These are phyloP conservation scores for Lasiodiplodia gonubiensis DNA, from an alignment of 2,329 filamentous ascomycete species.

Conservation along the genomic window DNA sequence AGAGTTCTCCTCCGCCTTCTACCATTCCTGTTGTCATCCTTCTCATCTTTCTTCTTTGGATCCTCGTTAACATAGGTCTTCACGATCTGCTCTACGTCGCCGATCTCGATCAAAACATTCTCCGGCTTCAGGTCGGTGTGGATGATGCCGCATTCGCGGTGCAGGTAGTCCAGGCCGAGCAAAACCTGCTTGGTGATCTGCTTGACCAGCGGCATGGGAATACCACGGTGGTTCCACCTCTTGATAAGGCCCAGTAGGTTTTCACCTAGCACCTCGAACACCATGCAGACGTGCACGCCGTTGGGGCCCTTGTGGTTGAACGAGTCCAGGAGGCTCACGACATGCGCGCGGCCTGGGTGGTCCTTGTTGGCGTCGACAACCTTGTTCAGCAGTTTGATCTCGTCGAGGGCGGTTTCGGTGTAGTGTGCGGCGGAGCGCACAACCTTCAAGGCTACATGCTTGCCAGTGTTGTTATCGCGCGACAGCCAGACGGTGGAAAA, in stretches of 20 bases:
- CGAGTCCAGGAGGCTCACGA: slow-evolving; percentile 93
- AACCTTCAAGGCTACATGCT: slow-evolving; percentile 97
- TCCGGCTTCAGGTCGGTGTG: slow-evolving; percentile 98
- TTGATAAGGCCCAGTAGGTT: slow-evolving; percentile 95
- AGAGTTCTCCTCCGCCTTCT: slow-evolving; percentile 87
- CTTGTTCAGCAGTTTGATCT: slow-evolving; percentile 97
- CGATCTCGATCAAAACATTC: slow-evolving; percentile 98
- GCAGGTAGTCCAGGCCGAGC: slow-evolving; percentile 92
- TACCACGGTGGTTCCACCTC: slow-evolving; percentile 96
- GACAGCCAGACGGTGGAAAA: slow-evolving; percentile 95
- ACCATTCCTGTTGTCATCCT: slow-evolving; percentile 91
- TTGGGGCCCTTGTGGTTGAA: slow-evolving; percentile 98
- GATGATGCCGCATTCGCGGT: slow-evolving; percentile 98
- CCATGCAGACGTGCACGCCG: slow-evolving; percentile 97
- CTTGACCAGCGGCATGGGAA: slow-evolving; percentile 95
- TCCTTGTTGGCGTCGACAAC: slow-evolving; percentile 94
- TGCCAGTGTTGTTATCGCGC: slow-evolving; percentile 83
- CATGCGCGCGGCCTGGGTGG: slow-evolving; percentile 91
- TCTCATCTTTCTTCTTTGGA: slow-evolving; percentile 66
- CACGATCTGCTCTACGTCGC: slow-evolving; percentile 97
- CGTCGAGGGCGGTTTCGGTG: slow-evolving; percentile 97
- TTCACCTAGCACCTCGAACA: slow-evolving; percentile 96
- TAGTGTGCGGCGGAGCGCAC: slow-evolving; percentile 98
- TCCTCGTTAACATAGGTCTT: slow-evolving; percentile 93
- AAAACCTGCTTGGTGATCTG: slow-evolving; percentile 99